phyloP scores from a whole-genome alignment of 768 basidiomycete genomes.

The Russula lepida region DNA sequence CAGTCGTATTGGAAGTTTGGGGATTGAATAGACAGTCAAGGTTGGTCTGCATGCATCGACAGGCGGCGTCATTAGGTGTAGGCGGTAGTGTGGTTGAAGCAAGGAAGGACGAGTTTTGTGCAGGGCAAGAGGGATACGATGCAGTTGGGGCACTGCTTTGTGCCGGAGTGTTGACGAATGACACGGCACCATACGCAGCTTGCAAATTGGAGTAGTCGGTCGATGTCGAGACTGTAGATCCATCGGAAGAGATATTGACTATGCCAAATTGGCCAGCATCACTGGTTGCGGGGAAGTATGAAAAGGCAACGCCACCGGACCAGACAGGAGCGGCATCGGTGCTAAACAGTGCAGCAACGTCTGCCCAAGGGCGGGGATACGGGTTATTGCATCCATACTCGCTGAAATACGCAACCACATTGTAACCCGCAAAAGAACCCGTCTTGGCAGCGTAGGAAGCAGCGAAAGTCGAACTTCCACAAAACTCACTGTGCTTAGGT shows the following conservation, averaged over 20 bases:
- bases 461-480: constrained; percentile 56
- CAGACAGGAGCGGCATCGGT: constrained; percentile 66
- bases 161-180: constrained; percentile 56
- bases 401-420: constrained; percentile 83
- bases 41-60: constrained; percentile 59
- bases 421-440: constrained; percentile 50
- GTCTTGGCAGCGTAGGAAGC: constrained; percentile 49
- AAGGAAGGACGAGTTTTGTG: constrained; percentile 47
- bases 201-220: constrained; percentile 61
- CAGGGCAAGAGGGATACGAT: constrained; percentile 39
- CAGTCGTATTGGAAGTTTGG: constrained; percentile 48
- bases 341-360: constrained; percentile 65
- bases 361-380: constrained; percentile 69
- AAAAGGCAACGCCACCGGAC: constrained; percentile 86
- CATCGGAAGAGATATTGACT: constrained; percentile 64
- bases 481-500: constrained; percentile 57
- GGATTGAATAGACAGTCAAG: constrained; percentile 72
- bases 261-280: constrained; percentile 75
- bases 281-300: constrained; percentile 79
- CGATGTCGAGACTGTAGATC: constrained; percentile 54
- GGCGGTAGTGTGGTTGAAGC: constrained; percentile 68
- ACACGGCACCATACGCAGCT: constrained; percentile 49
- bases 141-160: constrained; percentile 43
- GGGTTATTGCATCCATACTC: constrained; percentile 71
- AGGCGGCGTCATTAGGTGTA: constrained; percentile 77